phyloP scores from a whole-genome alignment of 768 basidiomycete genomes.

The Psilocybe azurescens region DNA sequence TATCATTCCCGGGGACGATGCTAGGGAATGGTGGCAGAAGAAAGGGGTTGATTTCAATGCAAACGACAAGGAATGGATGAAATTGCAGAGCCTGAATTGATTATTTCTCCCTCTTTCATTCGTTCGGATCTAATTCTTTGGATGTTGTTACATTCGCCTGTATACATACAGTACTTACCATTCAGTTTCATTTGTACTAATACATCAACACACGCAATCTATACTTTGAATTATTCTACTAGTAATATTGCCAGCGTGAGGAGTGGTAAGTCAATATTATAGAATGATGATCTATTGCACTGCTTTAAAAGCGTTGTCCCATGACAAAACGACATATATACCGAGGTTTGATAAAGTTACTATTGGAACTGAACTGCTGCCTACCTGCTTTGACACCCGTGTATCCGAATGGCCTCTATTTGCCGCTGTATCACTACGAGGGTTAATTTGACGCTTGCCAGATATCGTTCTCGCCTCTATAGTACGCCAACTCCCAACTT shows the following conservation, averaged over 20 bases:
- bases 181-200: constrained; percentile 9
- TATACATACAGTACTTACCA: constrained; percentile 6
- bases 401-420: not conserved
- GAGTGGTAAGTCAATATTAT: too few species aligned
- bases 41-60: constrained; percentile 87
- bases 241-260: too few species aligned
- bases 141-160: constrained; percentile 5
- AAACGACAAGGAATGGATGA: constrained; percentile 89
- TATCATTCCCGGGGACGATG: constrained; percentile 77
- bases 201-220: not conserved
- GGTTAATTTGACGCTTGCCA: not conserved
- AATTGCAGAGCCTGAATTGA: constrained; percentile 76
- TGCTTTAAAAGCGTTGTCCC: too few species aligned
- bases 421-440: not conserved
- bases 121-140: constrained; percentile 9
- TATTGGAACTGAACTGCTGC: too few species aligned
- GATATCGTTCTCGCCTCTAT: constrained; percentile 17
- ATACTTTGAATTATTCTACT: not conserved
- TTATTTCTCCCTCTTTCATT: constrained; percentile 19
- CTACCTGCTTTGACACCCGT: too few species aligned
- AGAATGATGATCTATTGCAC: too few species aligned
- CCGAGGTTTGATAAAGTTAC: too few species aligned
- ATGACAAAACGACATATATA: too few species aligned
- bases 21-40: constrained; percentile 79
- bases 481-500: constrained; percentile 28